Evolutionary conservation across 805 yeast species (phyloP), one percentile per base, ranked within the genome.

Genomic region (Wickerhamomyces pijperi): DNA sequence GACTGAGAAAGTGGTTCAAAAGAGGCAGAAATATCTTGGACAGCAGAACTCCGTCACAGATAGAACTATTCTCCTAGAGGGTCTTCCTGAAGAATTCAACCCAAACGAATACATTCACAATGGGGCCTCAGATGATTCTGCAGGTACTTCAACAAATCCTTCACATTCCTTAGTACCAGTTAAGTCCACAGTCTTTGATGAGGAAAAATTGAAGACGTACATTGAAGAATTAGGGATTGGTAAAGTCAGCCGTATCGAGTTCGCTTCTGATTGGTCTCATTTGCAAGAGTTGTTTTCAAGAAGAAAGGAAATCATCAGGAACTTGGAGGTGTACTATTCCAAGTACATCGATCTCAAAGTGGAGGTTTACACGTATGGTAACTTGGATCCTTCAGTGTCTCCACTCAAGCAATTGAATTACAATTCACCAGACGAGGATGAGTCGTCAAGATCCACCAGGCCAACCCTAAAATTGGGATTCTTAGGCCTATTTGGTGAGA

Each of bases 1-100:
- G 51, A 82, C 97, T 0, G 68, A 68, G 46, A 68, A 72, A 37
- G 85, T 92, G 31, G 85, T 90, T 23, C 63, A 67, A 35, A 79
- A 82, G 48, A 72, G 98, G 43, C 98, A 90, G 59, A 62, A 61
- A 39, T 82, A 83, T 51, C 64, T 92, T 44, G 97, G 97, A 0
- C 74, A 72, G 44, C 97, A 88, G 54, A 80, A 82, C 54, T 81
- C 95, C 3, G 70, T 90, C 39, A 86, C 97, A 0, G 97, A 90
- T 64, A 70, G 95, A 53, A 92, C 97, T 1, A 79, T 92, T 35
- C 65, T 88, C 39, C 57, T 90, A 8, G 78, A 88, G 36, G 97
- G 97, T 0, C 81, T 90, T 6, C 97, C 97, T 1, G 78, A 80
- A 0, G 76, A 78, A 34, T 63, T 88, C 36, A 69, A 96, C 33